These are phyloP conservation scores for Avena eriantha DNA, from an alignment of 176 grass and related monocot species.

Conservation along the genomic window DNA sequence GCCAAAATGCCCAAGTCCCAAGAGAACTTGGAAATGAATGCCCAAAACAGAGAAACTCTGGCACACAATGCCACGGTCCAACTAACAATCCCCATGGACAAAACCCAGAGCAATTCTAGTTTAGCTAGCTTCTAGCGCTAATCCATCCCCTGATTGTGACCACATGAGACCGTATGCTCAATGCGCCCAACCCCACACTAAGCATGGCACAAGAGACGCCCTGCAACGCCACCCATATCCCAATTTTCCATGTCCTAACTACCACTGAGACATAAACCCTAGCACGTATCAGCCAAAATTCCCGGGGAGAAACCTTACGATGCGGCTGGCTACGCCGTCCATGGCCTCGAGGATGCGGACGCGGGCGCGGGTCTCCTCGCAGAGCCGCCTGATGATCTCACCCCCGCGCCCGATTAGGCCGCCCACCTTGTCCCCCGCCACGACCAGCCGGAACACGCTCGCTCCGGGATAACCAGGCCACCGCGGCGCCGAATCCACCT, in stretches of 20 bases:
- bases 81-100: neutral
- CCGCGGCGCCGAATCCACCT: constrained; percentile 25
- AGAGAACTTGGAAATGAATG: neutral
- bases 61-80: neutral
- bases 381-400: constrained; percentile 65
- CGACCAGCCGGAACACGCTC: constrained; percentile 73
- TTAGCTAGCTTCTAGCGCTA: neutral
- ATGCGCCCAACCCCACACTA: neutral
- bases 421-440: constrained; percentile 66
- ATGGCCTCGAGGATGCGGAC: constrained; percentile 63
- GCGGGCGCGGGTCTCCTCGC: constrained; percentile 72
- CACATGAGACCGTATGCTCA: neutral
- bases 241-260: neutral
- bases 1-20: neutral
- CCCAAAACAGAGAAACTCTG: constrained; percentile 11
- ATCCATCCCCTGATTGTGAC: neutral
- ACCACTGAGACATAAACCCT: neutral
- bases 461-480: constrained; percentile 79
- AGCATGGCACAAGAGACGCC: neutral
- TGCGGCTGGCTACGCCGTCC: constrained; percentile 41
- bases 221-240: neutral
- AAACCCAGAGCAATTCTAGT: neutral
- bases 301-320: constrained; percentile 44
- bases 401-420: constrained; percentile 77
- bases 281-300: neutral